phyloP scores from a whole-genome alignment of 164 flowering plant genomes.

The Vitis rupestris region DNA sequence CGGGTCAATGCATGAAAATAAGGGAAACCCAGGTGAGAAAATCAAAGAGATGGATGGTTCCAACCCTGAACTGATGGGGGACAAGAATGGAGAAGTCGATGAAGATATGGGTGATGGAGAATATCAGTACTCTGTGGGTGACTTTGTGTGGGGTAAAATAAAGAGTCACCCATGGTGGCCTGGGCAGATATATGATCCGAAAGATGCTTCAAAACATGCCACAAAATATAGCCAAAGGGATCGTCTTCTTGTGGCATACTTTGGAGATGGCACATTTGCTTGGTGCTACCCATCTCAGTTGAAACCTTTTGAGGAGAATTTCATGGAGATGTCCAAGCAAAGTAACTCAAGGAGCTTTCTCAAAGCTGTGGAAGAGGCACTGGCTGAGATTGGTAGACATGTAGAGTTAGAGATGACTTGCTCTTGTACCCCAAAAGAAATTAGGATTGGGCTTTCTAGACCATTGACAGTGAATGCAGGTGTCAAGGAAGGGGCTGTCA shows the following conservation, averaged over 20 bases:
- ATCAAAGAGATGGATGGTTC: constrained; percentile 1
- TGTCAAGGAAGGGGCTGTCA: constrained; percentile 33
- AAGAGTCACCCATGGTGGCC: constrained; percentile 91
- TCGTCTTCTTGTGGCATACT: constrained; percentile 59
- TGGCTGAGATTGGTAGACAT: constrained; percentile 51
- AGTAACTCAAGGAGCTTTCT: constrained; percentile 47
- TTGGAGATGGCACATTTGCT: constrained; percentile 71
- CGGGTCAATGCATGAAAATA: constrained; percentile 2
- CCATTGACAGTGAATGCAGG: constrained; percentile 44
- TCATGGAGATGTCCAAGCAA: constrained; percentile 42
- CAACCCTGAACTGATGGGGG: no score
- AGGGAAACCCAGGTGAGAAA: constrained; percentile 2
- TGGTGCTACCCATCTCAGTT: constrained; percentile 77
- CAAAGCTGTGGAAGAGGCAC: constrained; percentile 50
- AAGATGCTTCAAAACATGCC: constrained; percentile 65
- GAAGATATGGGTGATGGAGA: constrained; percentile 20
- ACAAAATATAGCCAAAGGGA: constrained; percentile 33
- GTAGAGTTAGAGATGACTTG: constrained; percentile 56
- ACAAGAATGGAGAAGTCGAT: constrained; percentile 5
- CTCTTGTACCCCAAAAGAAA: constrained; percentile 35
- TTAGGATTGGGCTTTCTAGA: constrained; percentile 16
- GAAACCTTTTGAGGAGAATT: constrained; percentile 59
- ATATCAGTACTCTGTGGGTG: constrained; percentile 54
- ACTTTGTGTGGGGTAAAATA: constrained; percentile 85
- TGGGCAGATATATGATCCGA: constrained; percentile 61